Percentiles rank a stretch among this genome's conserved stretches.
phyloP scores from a whole-genome alignment of 768 basidiomycete genomes.

The Mycena filopes region DNA sequence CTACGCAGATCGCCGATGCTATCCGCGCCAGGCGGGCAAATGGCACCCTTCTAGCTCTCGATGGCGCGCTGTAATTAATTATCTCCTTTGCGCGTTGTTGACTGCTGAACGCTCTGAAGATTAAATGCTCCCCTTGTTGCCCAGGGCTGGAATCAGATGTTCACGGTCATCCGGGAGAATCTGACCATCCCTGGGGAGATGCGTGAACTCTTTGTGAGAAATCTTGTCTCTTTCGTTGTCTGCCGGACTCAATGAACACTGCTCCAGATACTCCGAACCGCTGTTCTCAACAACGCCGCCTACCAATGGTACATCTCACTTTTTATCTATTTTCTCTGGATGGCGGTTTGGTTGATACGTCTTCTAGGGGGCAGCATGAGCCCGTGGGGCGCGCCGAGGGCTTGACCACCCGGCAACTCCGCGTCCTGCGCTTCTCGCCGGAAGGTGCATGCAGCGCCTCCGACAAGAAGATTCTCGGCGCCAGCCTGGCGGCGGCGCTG shows the following conservation, averaged over 20 bases:
- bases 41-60: constrained; percentile 49
- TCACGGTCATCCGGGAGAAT: constrained; percentile 43
- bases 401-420: constrained; percentile 42
- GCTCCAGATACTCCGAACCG: constrained; percentile 41
- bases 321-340: not conserved
- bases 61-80: constrained; percentile 46
- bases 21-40: constrained; percentile 47
- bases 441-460: constrained; percentile 21
- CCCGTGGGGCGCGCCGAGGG: constrained; percentile 45
- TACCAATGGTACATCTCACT: constrained; percentile 43
- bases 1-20: constrained; percentile 48
- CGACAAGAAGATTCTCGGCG: constrained; percentile 35
- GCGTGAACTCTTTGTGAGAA: constrained; percentile 49
- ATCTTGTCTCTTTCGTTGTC: not conserved
- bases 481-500: constrained; percentile 40
- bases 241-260: not conserved
- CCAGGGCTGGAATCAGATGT: constrained; percentile 47
- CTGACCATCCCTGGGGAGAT: constrained; percentile 44
- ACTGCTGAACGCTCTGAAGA: constrained; percentile 23
- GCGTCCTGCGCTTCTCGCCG: constrained; percentile 38
- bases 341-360: not conserved
- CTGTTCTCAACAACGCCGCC: constrained; percentile 41
- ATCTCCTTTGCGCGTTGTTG: not conserved
- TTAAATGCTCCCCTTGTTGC: constrained; percentile 44
- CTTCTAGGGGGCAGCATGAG: constrained; percentile 45